These are phyloP conservation scores for Pyricularia sp. DNA, from an alignment of 2,329 filamentous ascomycete genomes.

Conservation along the genomic window DNA sequence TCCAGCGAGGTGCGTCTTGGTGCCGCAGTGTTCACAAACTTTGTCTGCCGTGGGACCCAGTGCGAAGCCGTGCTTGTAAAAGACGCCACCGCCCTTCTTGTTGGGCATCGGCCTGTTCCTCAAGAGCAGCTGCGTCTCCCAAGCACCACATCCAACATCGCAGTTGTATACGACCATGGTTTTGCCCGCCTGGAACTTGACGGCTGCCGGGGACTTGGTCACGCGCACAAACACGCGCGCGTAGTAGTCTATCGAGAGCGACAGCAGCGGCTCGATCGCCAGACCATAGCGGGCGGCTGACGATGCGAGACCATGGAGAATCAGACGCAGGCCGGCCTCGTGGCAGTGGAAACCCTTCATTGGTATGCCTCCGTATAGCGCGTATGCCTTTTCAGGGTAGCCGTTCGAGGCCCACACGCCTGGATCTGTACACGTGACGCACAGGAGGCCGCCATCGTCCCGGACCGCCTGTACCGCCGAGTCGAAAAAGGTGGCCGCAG, in stretches of 20 bases:
- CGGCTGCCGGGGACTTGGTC: constrained; percentile 63
- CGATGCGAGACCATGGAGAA: constrained; percentile 68
- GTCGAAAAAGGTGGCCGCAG: constrained; percentile 84
- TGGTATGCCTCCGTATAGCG: constrained; percentile 84
- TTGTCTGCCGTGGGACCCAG: constrained; percentile 54
- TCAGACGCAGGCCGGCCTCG: constrained; percentile 76
- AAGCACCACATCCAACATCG: constrained; percentile 81
- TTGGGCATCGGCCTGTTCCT: constrained; percentile 56
- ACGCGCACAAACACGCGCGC: constrained; percentile 78
- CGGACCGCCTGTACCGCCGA: constrained; percentile 73
- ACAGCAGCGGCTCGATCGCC: constrained; percentile 79
- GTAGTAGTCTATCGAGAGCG: constrained; percentile 93
- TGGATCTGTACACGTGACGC: constrained; percentile 92
- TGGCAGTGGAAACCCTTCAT: constrained; percentile 77
- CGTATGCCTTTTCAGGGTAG: constrained; percentile 87
- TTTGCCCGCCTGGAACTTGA: constrained; percentile 83
- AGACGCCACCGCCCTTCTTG: constrained; percentile 56
- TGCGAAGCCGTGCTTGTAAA: constrained; percentile 67
- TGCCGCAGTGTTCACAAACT: constrained; percentile 70
- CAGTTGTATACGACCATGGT: constrained; percentile 91
- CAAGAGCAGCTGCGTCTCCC: constrained; percentile 69
- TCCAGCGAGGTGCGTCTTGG: constrained; percentile 74
- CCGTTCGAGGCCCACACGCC: constrained; percentile 89
- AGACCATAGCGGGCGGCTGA: constrained; percentile 77
- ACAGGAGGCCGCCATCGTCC: constrained; percentile 77